Percentiles rank a stretch among this genome's conserved stretches.
Evolutionary conservation across 176 grass and related monocot genomes (phyloP).

Genomic region (Stipa capillata): DNA sequence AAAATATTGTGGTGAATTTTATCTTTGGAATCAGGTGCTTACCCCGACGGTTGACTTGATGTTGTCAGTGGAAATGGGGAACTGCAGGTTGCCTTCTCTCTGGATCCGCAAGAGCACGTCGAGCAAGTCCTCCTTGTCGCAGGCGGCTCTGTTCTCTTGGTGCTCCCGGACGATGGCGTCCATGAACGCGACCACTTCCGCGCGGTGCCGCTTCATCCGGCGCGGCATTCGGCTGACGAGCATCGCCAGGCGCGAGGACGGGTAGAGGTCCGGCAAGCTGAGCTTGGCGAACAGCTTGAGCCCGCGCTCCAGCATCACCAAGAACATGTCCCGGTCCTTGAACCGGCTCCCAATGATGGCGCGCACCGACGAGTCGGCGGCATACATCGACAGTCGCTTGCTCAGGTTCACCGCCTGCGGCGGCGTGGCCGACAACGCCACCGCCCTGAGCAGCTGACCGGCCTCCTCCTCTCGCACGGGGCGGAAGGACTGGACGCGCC

Average conservation of each 20-base stretch:
- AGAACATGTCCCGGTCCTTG: neutral
- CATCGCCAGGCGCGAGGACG: slow-evolving; percentile 22
- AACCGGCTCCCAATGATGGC: slow-evolving; percentile 5
- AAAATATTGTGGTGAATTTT: neutral
- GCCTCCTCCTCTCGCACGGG: neutral
- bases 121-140: slow-evolving; percentile 21
- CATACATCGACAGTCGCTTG: neutral
- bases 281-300: slow-evolving; percentile 12
- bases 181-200: neutral
- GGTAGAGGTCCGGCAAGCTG: slow-evolving; percentile 38
- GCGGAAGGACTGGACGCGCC: neutral
- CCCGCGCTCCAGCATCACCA: neutral
- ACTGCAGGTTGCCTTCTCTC: slow-evolving; percentile 1
- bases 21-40: neutral
- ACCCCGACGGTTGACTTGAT: slow-evolving; percentile 26
- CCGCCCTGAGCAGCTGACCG: neutral
- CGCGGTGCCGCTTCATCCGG: neutral
- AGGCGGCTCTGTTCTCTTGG: neutral
- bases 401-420: neutral
- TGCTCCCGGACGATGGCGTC: slow-evolving; percentile 25
- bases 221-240: neutral
- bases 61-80: slow-evolving; percentile 12
- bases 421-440: neutral
- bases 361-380: slow-evolving; percentile 4
- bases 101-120: slow-evolving; percentile 34